These are phyloP conservation scores for Rhizophagus clarus DNA, from an alignment of 192 early-diverging fungal genomes.

Conservation along the genomic window DNA sequence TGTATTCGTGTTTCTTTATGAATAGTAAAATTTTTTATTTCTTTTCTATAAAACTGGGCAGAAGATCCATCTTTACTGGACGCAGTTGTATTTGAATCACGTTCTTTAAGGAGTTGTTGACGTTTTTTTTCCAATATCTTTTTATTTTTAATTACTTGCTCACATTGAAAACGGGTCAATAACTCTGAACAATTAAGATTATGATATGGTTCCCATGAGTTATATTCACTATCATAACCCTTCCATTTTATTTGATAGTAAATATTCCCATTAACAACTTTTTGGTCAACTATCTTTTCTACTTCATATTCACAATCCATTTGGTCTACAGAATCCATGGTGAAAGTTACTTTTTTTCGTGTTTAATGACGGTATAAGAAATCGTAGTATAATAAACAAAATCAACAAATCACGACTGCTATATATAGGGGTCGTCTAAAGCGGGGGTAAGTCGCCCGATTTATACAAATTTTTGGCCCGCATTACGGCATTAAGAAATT, in stretches of 20 bases:
- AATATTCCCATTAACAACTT: conserved; percentile 60
- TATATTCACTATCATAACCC: not conserved
- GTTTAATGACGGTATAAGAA: not conserved
- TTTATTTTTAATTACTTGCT: not conserved
- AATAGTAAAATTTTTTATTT: not conserved
- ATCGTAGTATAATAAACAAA: not conserved
- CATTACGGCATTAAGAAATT: too few relatives aligned
- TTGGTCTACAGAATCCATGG: not conserved
- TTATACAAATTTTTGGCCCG: too few relatives aligned
- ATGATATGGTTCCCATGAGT: conserved; percentile 12
- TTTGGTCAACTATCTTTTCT: conserved; percentile 63
- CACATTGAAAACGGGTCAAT: not conserved
- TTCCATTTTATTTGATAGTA: conserved; percentile 16
- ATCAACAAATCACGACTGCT: too few relatives aligned
- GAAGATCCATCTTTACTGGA: not conserved
- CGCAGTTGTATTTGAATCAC: not conserved
- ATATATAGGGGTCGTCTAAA: too few relatives aligned
- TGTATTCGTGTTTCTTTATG: not conserved
- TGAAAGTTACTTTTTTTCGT: not conserved
- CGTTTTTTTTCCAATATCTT: not conserved
- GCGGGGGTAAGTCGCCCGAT: too few relatives aligned
- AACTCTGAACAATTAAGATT: conserved; percentile 17
- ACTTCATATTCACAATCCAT: conserved; percentile 39
- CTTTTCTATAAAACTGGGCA: not conserved
- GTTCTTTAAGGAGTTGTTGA: too few relatives aligned